These are phyloP conservation scores for Coemansia erecta DNA, from an alignment of 192 early-diverging fungal species.

Conservation along the genomic window DNA sequence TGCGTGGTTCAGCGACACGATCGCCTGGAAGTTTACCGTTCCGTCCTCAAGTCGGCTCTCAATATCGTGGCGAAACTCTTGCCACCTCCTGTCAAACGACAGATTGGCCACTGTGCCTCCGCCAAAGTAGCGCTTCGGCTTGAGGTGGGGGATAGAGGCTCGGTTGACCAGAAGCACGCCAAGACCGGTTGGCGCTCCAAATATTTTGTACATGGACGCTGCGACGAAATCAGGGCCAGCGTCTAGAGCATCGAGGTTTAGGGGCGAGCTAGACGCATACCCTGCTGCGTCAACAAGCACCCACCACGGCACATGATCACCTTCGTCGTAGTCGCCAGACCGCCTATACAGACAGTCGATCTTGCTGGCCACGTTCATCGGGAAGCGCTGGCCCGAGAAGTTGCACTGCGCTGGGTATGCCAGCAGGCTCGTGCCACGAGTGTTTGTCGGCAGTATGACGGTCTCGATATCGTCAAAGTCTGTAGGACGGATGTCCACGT, in stretches of 20 bases:
- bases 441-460: conserved; percentile 14
- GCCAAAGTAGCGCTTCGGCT: conserved; percentile 67
- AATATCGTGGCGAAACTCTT: conserved; percentile 52
- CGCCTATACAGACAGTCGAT: conserved; percentile 39
- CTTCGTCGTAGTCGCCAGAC: not conserved
- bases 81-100: conserved; percentile 56
- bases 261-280: conserved; percentile 59
- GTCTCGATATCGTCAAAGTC: conserved; percentile 28
- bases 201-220: conserved; percentile 86
- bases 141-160: conserved; percentile 44
- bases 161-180: conserved; percentile 72
- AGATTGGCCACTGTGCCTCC: conserved; percentile 74
- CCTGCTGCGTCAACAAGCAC: conserved; percentile 76
- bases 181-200: conserved; percentile 82
- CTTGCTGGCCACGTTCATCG: conserved; percentile 57
- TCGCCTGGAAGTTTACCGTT: conserved; percentile 73
- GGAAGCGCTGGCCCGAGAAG: conserved; percentile 72
- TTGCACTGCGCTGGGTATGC: conserved; percentile 87
- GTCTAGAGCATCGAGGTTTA: conserved; percentile 55
- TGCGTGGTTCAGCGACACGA: conserved; percentile 68
- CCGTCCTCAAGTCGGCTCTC: conserved; percentile 70
- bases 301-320: conserved; percentile 45
- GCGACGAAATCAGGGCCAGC: conserved; percentile 65
- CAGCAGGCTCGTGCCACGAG: conserved; percentile 53
- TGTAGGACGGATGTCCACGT: conserved; percentile 15